Evolutionary conservation across 2,329 filamentous ascomycete species (phyloP).

Genomic region (Lasiodiplodia sp.): DNA sequence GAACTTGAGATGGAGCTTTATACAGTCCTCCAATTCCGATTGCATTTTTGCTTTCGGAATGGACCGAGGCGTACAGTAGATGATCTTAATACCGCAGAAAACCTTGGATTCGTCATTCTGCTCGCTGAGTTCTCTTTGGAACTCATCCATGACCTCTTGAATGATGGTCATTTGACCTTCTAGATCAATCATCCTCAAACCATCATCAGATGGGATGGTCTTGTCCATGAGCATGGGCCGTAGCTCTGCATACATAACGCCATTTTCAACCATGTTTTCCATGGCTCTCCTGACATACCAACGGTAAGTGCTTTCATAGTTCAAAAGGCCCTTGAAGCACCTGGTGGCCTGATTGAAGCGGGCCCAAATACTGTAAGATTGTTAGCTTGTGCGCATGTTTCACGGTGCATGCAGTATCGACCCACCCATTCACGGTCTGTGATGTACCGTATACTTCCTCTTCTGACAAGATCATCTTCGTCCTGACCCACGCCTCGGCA

Average conservation of each 20-base stretch:
- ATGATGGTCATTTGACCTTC: constrained; percentile 68
- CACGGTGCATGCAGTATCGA: neutral
- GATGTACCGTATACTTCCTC: constrained; percentile 63
- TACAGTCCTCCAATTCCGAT: constrained; percentile 66
- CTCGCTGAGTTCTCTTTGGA: constrained; percentile 51
- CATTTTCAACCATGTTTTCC: constrained; percentile 68
- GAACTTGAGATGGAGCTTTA: constrained; percentile 65
- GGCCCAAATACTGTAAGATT: constrained; percentile 56
- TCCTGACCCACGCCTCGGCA: constrained; percentile 62
- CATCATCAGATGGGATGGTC: constrained; percentile 66
- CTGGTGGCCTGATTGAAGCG: constrained; percentile 74
- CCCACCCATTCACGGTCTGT: constrained; percentile 30
- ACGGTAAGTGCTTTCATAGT: constrained; percentile 69
- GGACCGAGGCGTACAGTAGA: constrained; percentile 73
- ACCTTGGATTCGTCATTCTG: constrained; percentile 55
- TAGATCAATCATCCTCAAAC: constrained; percentile 61
- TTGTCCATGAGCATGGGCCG: constrained; percentile 75
- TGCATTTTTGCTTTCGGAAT: constrained; percentile 60
- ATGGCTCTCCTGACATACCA: constrained; percentile 68
- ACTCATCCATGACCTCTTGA: constrained; percentile 58
- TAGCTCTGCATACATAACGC: constrained; percentile 75
- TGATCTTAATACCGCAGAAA: constrained; percentile 70
- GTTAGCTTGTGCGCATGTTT: neutral
- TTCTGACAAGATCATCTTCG: constrained; percentile 69
- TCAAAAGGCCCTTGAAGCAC: constrained; percentile 76